Base-by-base conservation (phyloP, 257 asterid genomes). In the Anisodus tanguticus region DNA sequence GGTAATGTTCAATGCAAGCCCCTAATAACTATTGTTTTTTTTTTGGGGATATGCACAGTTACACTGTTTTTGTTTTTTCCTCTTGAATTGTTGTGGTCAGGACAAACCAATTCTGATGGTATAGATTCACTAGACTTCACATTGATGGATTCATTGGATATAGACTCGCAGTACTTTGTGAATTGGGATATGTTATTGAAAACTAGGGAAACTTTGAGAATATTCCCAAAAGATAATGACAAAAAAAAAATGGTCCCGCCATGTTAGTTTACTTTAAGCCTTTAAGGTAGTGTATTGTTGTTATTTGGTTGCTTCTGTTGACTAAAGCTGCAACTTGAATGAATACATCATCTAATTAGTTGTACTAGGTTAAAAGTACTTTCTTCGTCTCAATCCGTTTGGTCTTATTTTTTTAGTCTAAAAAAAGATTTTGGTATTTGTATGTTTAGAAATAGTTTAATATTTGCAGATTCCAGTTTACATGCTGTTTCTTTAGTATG, bases 351-450 rank as follows among this genome's bases (percentile, higher is more conserved):
- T 77, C 59, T 77, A 6, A 53, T 53, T 51, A 22, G 62, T 47
- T 76, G 26, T 51, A 77, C 31, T 77, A 77, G 64, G 82, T 77
- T 53, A 51, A 53, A 76, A 22, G 63, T 12, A 6, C 22, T 39
- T 15, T 35, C 22, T 15, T 5, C 72, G 19, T 66, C 74, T 13
- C 51, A 37, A 47, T 47, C 13, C 5, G 6, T 3, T 19, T 62
- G 8, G 70, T 7, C 3, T 60, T 60, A 12, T 60, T 60, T 60
- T n/a, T 58, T 16, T 13, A 4, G 7, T 53, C 58, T 53, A 57
- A 5, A 13, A 22, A 13, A 57, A 57, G 19, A 57, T 13, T 57
- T 15, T 4, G 15, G 4, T 10, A 57, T 4, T 15, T 58, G 1
- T 12, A 12, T 12, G 15, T 13, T 5, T 22, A 1, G 5, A 63